Conservation (phyloP, 495 filamentous ascomycete genomes). For the Baudoinia panamericana region DNA sequence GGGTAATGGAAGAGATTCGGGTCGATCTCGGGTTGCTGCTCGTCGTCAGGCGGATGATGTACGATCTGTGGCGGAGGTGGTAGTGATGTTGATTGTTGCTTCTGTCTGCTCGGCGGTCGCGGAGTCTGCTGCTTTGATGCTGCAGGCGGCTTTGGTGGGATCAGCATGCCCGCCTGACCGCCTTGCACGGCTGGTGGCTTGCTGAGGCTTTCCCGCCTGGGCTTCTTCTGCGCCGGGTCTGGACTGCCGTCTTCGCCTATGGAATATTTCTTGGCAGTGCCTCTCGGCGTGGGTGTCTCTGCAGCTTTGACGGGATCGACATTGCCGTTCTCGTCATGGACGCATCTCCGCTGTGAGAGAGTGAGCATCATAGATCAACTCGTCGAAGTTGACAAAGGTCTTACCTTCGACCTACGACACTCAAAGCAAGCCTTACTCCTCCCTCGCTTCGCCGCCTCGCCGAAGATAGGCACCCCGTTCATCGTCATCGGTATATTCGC, state of each 20-base stretch:
- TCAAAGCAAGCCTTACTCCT: conserved; percentile 50
- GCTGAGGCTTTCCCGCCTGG: background rate
- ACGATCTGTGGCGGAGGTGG: conserved; percentile 7
- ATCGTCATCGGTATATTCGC: conserved; percentile 19
- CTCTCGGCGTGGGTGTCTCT: conserved; percentile 46
- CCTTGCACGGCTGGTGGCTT: background rate
- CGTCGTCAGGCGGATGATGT: conserved; percentile 2
- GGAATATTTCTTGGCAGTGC: conserved; percentile 28
- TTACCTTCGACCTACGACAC: conserved; percentile 56
- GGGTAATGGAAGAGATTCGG: conserved; percentile 16
- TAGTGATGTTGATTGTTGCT: background rate
- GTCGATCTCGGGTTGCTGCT: conserved; percentile 14
- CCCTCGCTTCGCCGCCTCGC: conserved; percentile 30
- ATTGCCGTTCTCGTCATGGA: conserved; percentile 51
- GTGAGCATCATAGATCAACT: conserved; percentile 16
- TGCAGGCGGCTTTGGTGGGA: background rate
- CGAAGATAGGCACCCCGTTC: conserved; percentile 20
- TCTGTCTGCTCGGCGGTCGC: conserved; percentile 1
- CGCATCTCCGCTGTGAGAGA: conserved; percentile 45
- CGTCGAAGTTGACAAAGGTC: conserved; percentile 16
- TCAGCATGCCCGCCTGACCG: conserved; percentile 6
- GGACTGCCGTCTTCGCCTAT: conserved; percentile 6
- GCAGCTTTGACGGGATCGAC: conserved; percentile 50
- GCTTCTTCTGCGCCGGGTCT: conserved; percentile 9
- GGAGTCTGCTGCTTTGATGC: background rate